These are phyloP conservation scores for Emmonsia crescens DNA, from an alignment of 2,329 filamentous ascomycete species.

Conservation along the genomic window DNA sequence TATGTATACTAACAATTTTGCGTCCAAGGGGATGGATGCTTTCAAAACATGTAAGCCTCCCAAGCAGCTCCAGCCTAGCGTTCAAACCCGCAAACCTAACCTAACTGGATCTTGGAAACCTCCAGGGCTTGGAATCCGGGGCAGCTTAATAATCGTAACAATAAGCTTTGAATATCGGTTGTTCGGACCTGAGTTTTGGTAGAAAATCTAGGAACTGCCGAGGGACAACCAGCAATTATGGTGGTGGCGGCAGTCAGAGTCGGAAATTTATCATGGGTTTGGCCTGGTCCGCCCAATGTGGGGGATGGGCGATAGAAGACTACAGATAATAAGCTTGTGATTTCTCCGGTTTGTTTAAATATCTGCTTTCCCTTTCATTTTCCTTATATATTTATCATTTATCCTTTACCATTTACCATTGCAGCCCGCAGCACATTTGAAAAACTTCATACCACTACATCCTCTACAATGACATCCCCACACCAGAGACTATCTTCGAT, in stretches of 20 bases:
- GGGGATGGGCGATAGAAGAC: background rate
- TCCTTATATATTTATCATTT: background rate
- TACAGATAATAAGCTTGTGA: background rate
- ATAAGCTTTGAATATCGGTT: no score
- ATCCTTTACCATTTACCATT: background rate
- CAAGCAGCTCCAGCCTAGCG: no score
- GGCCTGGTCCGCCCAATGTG: no score
- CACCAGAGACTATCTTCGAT: constrained; percentile 33
- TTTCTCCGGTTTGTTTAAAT: background rate
- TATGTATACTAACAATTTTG: no score
- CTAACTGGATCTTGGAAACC: no score
- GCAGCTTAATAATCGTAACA: no score
- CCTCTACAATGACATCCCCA: constrained; percentile 26
- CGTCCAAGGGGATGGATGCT: no score
- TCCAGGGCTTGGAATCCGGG: background rate
- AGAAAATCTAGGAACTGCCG: background rate
- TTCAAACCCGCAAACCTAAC: no score
- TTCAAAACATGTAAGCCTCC: no score
- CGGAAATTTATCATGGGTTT: background rate
- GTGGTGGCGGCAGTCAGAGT: background rate
- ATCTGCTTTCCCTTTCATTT: background rate
- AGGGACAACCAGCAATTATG: background rate
- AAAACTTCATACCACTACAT: background rate
- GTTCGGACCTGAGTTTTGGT: background rate
- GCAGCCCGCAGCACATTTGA: background rate